Evolutionary conservation across 495 filamentous ascomycete species (phyloP).

Genomic region (Parachaetomium inaequale): DNA sequence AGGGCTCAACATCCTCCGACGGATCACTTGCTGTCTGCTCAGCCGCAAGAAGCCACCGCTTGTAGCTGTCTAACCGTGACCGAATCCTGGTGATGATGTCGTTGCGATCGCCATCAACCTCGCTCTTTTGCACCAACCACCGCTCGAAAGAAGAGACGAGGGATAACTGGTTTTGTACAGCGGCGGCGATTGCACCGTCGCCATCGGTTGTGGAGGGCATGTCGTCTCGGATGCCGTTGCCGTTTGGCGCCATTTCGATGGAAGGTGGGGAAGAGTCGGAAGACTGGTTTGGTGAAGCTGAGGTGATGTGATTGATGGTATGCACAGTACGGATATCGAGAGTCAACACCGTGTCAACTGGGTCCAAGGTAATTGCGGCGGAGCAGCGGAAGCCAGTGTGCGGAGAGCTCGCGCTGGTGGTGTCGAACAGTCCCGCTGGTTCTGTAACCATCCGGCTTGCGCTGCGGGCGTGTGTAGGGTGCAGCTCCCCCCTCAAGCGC

Average conservation of each 20-base stretch:
- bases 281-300: not conserved
- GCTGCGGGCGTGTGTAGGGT: not conserved
- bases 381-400: too few relatives aligned
- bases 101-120: constrained; percentile 2
- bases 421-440: too few relatives aligned
- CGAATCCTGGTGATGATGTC: constrained; percentile 7
- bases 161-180: constrained; percentile 11
- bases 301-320: not conserved
- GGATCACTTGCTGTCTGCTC: not conserved
- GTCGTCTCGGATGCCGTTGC: too few relatives aligned
- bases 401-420: too few relatives aligned
- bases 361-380: too few relatives aligned
- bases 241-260: not conserved
- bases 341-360: not conserved
- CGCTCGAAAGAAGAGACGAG: constrained; percentile 13
- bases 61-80: constrained; percentile 1
- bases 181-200: not conserved
- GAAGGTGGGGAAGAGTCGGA: not conserved
- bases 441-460: too few relatives aligned
- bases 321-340: not conserved
- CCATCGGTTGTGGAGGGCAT: not conserved
- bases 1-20: not conserved
- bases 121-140: constrained; percentile 14
- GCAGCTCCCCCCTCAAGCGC: not conserved
- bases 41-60: constrained; percentile 1